Evolutionary conservation across 257 asterid species (phyloP), one percentile per base, ranked within the genome.

Genomic region (Solanum rostratum): DNA sequence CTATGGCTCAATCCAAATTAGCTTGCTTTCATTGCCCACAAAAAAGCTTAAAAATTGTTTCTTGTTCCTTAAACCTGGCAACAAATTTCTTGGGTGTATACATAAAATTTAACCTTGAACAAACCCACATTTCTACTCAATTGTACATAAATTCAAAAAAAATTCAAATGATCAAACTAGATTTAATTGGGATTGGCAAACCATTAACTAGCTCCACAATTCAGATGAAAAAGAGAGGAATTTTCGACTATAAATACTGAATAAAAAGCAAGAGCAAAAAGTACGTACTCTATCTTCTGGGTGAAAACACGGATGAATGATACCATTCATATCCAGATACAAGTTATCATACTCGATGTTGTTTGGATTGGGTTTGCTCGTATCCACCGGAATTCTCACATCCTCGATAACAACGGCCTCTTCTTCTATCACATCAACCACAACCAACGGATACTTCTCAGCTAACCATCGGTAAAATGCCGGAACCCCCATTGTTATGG

Each of bases 381-480:
- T 96, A 87, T 96, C 99, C 83, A 96, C 94, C 41, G 99, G 98
- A 84, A 96, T 92, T 78, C 85, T 90, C 27, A 96, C 86, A 3
- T 87, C 98, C 54, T 92, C 97, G 3, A 96, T 94, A 5, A 73
- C 95, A 57, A 96, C 95, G 16, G 99, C 85, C 66, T 94, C 97
- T 88, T 96, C 98, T 87, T 96, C 99, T 6, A 94, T 80, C 30
- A 93, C 99, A 85, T 96, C 99, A 82, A 85, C 93, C 57, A 94
- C 91, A 81, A 92, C 98, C 96, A 92, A 50, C 80, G 98, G 97
- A 91, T 96, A 94, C 93, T 94, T 96, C 97, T 96, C 99, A 87
- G 99, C 98, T 84, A 96, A 84, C 99, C 99, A 96, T 88, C 98
- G 92, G 88, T 96, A 96, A 71, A 96, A 96, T 80, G 99, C 99